Conservation (phyloP, 1,139 yeast genomes). For the Pichia sp. region DNA sequence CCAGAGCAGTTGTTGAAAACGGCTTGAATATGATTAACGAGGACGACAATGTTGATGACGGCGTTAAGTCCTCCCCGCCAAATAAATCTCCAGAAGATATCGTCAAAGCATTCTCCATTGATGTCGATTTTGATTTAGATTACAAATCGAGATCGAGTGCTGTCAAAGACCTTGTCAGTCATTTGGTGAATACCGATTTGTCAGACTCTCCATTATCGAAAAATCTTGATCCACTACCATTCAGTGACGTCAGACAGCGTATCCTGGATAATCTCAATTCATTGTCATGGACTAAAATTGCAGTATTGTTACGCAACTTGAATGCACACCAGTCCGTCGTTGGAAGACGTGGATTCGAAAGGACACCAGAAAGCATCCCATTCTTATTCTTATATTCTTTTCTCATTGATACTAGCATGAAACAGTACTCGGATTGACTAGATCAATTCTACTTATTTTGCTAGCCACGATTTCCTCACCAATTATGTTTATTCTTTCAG, state of each 20-base stretch:
- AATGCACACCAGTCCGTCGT: slow-evolving; percentile 74
- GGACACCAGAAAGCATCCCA: slow-evolving; percentile 53
- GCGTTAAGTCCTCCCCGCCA: neutral
- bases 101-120: slow-evolving; percentile 11
- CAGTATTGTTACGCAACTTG: slow-evolving; percentile 59
- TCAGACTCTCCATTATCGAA: slow-evolving; percentile 23
- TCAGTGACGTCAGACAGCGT: slow-evolving; percentile 39
- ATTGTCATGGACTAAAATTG: slow-evolving; percentile 62
- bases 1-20: slow-evolving; percentile 31
- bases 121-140: slow-evolving; percentile 16
- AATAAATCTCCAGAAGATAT: slow-evolving; percentile 19
- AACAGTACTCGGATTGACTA: neutral
- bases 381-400: slow-evolving; percentile 48
- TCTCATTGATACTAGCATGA: slow-evolving; percentile 18
- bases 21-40: slow-evolving; percentile 20
- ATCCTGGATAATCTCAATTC: slow-evolving; percentile 51
- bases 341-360: slow-evolving; percentile 58
- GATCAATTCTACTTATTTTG: neutral
- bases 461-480: neutral
- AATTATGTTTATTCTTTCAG: neutral
- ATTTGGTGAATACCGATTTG: slow-evolving; percentile 19
- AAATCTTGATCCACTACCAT: slow-evolving; percentile 25
- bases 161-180: slow-evolving; percentile 8
- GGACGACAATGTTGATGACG: slow-evolving; percentile 8
- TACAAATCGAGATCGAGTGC: slow-evolving; percentile 11